Percentiles rank a stretch among this genome's conserved stretches.
Evolutionary conservation across 2,329 filamentous ascomycete species (phyloP).

Genomic region (Aureobasidium pullulans): DNA sequence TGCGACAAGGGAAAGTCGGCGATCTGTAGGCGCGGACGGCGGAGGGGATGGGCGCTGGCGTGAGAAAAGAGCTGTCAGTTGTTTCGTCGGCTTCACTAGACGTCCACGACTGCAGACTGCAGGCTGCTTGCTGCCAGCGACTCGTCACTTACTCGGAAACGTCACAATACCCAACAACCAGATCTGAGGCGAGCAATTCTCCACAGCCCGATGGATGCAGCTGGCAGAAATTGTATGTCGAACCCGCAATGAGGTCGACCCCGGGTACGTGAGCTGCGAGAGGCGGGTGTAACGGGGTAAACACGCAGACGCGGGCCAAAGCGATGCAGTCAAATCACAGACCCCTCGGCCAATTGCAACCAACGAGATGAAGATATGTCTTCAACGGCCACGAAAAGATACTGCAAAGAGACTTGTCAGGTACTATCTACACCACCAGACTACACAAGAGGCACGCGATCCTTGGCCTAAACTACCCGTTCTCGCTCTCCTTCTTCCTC

Average conservation of each 20-base stretch:
- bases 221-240: conserved; percentile 1
- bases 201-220: not conserved
- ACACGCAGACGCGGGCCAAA: conserved; percentile 10
- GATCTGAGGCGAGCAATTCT: not conserved
- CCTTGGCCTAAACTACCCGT: not conserved
- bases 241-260: conserved; percentile 9
- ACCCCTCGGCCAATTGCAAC: conserved; percentile 6
- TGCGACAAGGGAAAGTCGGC: not conserved
- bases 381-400: not conserved
- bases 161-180: conserved; percentile 4
- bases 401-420: not conserved
- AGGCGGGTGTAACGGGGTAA: conserved; percentile 14
- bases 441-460: conserved; percentile 4
- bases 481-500: not conserved
- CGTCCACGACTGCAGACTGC: not conserved
- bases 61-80: conserved; percentile 5
- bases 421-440: not conserved
- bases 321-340: conserved; percentile 7
- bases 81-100: not conserved
- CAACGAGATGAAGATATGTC: not conserved
- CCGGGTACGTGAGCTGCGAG: conserved; percentile 10
- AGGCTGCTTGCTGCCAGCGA: not conserved
- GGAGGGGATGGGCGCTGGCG: not conserved
- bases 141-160: conserved; percentile 1
- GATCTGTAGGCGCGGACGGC: conserved; percentile 1